Percentiles rank a stretch among this genome's conserved stretches.
Evolutionary conservation across 441 rosid species (phyloP).

Genomic region (Sinapis alba): DNA sequence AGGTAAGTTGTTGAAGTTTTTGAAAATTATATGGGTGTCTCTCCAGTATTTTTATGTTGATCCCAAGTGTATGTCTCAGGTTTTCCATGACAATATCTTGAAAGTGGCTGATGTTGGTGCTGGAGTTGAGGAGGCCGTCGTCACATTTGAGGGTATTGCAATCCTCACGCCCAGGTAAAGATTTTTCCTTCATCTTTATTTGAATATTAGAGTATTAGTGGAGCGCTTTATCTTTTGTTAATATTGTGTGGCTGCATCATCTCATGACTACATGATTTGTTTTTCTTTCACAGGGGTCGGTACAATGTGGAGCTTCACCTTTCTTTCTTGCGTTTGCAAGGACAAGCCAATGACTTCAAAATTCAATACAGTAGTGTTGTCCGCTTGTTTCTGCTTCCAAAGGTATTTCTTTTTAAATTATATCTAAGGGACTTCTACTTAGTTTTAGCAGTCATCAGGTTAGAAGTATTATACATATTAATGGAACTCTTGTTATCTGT

Average conservation of each 20-base stretch:
- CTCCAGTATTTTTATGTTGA: neutral
- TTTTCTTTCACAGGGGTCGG: conserved; percentile 71
- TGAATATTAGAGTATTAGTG: conserved; percentile 1
- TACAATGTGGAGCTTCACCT: conserved; percentile 95
- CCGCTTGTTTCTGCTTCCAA: conserved; percentile 95
- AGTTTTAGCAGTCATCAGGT: neutral
- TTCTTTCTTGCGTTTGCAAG: conserved; percentile 89
- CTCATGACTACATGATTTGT: conserved; percentile 1
- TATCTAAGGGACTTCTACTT: conserved; percentile 1
- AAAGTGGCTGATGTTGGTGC: conserved; percentile 86
- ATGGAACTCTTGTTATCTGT: conserved; percentile 9
- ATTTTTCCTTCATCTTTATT: neutral
- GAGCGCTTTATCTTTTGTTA: neutral
- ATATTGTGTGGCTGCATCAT: conserved; percentile 9
- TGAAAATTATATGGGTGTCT: neutral
- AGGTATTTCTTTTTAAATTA: conserved; percentile 49
- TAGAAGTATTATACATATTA: neutral
- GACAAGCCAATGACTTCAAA: conserved; percentile 97
- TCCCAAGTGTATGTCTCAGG: conserved; percentile 45
- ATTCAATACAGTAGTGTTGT: conserved; percentile 98
- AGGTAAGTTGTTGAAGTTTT: conserved; percentile 49
- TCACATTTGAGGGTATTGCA: conserved; percentile 88
- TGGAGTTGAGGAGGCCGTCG: conserved; percentile 91
- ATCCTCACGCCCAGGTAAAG: conserved; percentile 92
- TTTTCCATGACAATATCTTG: conserved; percentile 73